Base-by-base conservation (phyloP, 306 rosid genomes). In the Cucurbita maxima region DNA sequence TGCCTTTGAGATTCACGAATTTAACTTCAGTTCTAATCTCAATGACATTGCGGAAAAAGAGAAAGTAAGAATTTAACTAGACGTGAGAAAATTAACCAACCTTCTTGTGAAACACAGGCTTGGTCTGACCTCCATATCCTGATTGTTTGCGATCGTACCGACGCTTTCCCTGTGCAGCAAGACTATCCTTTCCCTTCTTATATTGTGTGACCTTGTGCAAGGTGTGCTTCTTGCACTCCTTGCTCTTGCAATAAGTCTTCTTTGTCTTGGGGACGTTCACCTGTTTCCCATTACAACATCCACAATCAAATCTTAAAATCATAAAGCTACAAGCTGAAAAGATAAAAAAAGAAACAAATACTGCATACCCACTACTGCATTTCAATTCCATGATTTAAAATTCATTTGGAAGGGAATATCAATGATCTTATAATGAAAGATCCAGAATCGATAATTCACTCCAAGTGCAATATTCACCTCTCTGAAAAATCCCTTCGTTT, bases 131-230 rank as follows among this genome's bases (percentile, higher is more conserved):
- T 12, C 85, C 87, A 74, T 81, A 84, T 37, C 87, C 85, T 2
- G 87, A 84, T 22, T 84, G 85, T 55, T 84, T 84, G 44, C 87
- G 85, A 54, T 84, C 87, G 6, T 84, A 84, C 58, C 87, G 83
- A 18, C 85, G 79, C 78, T 84, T 84, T 13, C 87, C 87, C 64
- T 84, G 81, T 14, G 83, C 87, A 69, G 83, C 85, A 76, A 84
- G 85, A 54, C 85, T 84, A 11, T 76, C 85, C 78, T 84, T 84
- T 1, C 87, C 83, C 78, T 79, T 84, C 78, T 84, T 84, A 58
- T 81, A 84, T 58, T 84, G 87, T 0, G 87, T 84, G 1, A 84
- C 87, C 71, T 84, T 81, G 81, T 84, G 87, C 87, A 81, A 69
- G 71, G 85, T 81, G 76, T 84, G 87, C 87, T 84, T 84, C 76